Base-by-base conservation (phyloP, 176 grass and related monocot genomes). In the Hyparrhenia diplandra region DNA sequence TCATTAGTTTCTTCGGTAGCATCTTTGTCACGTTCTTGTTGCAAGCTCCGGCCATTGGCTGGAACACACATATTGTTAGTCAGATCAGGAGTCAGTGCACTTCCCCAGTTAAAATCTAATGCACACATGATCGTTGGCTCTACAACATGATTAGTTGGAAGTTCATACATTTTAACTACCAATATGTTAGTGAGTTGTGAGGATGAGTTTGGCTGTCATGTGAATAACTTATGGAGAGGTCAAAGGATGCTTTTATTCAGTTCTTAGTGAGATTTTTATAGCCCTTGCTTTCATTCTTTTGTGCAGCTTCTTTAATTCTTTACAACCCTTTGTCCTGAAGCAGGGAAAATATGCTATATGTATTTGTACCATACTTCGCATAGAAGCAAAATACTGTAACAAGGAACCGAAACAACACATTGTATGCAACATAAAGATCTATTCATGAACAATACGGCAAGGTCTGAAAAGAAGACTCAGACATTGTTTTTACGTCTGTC, bases 21-120 rank as follows among this genome's bases (percentile, higher is more conserved):
- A 49, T 90, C 83, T 67, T 71, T 71, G 43, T 51, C 74, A 61
- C 78, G 60, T 67, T 77, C 90, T 66, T 91, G 73, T 84, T 89
- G 82, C 80, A 85, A 84, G 73, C 70, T 91, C 78, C 93, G 88
- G 74, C 83, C 86, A 78, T 87, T 85, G 64, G 85, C 86, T 86
- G 90, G 67, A 75, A 85, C 83, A 71, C 74, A 85, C 72, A 77
- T 37, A 83, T 88, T 71, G 80, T 62, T 78, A 79, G 70, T 91
- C 73, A 83, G 82, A 87, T 34, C 23, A 84, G 63, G 37, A 62
- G 67, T 66, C 52, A 68, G 77, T 35, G 41, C 21, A 71, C 55
- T 72, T 80, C 36, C 31, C 73, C 80, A 70, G 36, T 55, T 77
- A 82, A 88, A 76, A 84, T 89, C 76, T 52, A 80, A 78, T 76